A percentile compares a stretch with the other conserved stretches of the same genome.
These are phyloP conservation scores for Colletotrichum paranaense DNA, from an alignment of 2,329 filamentous ascomycete species.

Conservation along the genomic window DNA sequence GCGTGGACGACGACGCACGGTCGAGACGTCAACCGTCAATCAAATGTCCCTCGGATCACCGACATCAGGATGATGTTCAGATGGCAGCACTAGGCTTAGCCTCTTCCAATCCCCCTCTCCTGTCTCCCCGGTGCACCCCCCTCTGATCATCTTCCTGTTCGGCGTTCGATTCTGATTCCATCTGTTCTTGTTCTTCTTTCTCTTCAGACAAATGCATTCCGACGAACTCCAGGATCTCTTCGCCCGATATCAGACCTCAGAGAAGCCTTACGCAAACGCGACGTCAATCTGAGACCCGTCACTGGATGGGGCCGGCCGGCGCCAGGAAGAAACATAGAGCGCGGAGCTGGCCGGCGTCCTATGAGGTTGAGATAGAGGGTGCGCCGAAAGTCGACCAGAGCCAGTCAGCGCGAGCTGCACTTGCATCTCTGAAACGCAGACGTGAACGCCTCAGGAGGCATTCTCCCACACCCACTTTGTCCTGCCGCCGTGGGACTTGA, in stretches of 20 bases:
- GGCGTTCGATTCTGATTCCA: background rate
- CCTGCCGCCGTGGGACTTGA: background rate
- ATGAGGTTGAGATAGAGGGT: conserved; percentile 1
- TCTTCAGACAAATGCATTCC: background rate
- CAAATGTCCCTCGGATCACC: conserved; percentile 28
- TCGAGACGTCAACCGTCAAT: conserved; percentile 20
- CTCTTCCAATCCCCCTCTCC: background rate
- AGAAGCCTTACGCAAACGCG: conserved; percentile 11
- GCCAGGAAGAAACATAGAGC: background rate
- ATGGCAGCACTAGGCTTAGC: conserved; percentile 26
- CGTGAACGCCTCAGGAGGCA: conserved; percentile 26
- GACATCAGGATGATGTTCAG: conserved; percentile 23
- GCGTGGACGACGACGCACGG: conserved; percentile 23
- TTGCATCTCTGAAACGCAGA: conserved; percentile 34
- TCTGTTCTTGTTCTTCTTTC: background rate
- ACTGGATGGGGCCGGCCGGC: background rate
- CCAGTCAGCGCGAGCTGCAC: conserved; percentile 21
- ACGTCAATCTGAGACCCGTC: conserved; percentile 14
- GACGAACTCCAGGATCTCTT: background rate
- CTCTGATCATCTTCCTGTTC: background rate
- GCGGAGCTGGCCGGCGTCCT: conserved; percentile 3
- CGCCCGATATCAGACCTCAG: background rate
- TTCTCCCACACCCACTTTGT: conserved; percentile 17
- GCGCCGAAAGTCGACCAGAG: conserved; percentile 15
- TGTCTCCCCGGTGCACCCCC: background rate